Percentiles rank a stretch among this genome's conserved stretches.
phyloP scores from a whole-genome alignment of 805 yeast species.

The Candida montana region DNA sequence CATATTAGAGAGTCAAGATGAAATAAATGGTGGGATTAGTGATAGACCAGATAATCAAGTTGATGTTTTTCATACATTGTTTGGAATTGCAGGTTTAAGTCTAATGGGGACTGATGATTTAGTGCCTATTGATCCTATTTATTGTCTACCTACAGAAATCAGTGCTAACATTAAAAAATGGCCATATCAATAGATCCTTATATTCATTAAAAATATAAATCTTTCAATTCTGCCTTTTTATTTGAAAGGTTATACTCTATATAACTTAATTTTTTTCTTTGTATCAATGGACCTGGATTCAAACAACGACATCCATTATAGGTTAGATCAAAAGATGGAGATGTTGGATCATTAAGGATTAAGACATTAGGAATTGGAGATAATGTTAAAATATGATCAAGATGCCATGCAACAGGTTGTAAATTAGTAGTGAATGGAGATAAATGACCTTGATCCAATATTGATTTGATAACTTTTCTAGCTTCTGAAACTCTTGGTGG shows the following conservation, averaged over 20 bases:
- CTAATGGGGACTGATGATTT: slow-evolving; percentile 60
- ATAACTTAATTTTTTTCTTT: slow-evolving; percentile 51
- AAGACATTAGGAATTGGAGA: slow-evolving; percentile 72
- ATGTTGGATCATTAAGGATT: slow-evolving; percentile 63
- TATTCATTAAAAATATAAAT: slow-evolving; percentile 39
- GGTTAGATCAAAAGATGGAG: slow-evolving; percentile 66
- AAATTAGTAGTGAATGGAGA: slow-evolving; percentile 67
- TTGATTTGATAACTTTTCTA: slow-evolving; percentile 67
- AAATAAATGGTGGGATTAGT: slow-evolving; percentile 78
- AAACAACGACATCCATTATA: slow-evolving; percentile 79
- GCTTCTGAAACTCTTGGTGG: slow-evolving; percentile 52
- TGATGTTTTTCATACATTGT: slow-evolving; percentile 89
- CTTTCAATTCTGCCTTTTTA: slow-evolving; percentile 46
- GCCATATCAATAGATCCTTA: slow-evolving; percentile 23
- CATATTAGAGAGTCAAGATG: slow-evolving; percentile 75
- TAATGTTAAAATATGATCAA: slow-evolving; percentile 62
- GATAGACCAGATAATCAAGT: slow-evolving; percentile 89
- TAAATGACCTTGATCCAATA: slow-evolving; percentile 81
- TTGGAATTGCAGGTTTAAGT: slow-evolving; percentile 85
- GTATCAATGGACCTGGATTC: slow-evolving; percentile 59
- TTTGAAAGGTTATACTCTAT: slow-evolving; percentile 66
- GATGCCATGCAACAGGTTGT: slow-evolving; percentile 64
- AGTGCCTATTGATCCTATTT: slow-evolving; percentile 72
- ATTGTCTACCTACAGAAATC: slow-evolving; percentile 63
- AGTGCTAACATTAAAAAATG: slow-evolving; percentile 31